These are phyloP conservation scores for Penicillium verhagenii DNA, from an alignment of 495 filamentous ascomycete species.

Conservation along the genomic window DNA sequence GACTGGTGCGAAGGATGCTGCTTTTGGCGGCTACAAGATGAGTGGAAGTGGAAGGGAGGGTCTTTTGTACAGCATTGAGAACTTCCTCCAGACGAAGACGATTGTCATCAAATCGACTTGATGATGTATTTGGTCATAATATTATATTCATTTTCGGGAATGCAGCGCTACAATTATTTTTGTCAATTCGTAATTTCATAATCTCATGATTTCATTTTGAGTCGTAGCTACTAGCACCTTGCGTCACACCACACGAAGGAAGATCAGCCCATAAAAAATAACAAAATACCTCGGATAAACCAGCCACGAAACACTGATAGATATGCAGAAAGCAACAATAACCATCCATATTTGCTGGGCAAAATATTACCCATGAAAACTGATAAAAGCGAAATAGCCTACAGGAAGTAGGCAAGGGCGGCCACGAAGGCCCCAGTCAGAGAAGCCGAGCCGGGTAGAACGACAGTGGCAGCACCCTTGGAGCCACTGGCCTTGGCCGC, in stretches of 20 bases:
- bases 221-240: not conserved
- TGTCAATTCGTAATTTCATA: not conserved
- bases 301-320: not conserved
- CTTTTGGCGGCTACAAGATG: slow-evolving; percentile 90
- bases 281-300: not conserved
- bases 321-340: not conserved
- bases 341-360: not conserved
- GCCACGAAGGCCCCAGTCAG: slow-evolving; percentile 15
- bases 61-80: slow-evolving; percentile 42
- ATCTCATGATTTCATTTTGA: not conserved
- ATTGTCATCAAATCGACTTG: slow-evolving; percentile 30
- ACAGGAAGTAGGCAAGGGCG: slow-evolving; percentile 12
- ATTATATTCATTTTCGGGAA: too few relatives aligned
- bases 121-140: not conserved
- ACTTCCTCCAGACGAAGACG: slow-evolving; percentile 51
- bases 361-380: not conserved
- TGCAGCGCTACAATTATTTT: not conserved
- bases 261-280: not conserved
- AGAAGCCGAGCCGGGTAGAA: slow-evolving; percentile 1
- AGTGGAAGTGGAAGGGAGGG: slow-evolving; percentile 79
- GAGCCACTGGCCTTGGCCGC: not conserved
- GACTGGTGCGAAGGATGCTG: slow-evolving; percentile 59
- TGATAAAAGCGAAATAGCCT: not conserved
- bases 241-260: not conserved
- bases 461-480: slow-evolving; percentile 1